Conservation (phyloP, 2,329 filamentous ascomycete genomes). For the Westerdykella aurantiaca region DNA sequence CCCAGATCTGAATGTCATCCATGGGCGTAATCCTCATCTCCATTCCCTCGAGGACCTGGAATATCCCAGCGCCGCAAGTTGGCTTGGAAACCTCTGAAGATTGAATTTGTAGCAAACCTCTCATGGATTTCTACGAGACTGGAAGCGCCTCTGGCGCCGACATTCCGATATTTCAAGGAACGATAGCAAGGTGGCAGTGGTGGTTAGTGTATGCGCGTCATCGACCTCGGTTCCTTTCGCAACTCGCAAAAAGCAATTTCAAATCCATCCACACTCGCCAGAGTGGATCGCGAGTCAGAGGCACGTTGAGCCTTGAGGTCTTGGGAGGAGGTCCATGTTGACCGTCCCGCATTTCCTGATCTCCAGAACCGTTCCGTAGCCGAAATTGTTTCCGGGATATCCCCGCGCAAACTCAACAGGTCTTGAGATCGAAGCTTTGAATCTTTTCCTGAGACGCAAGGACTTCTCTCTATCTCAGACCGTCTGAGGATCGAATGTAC, state of each 20-base stretch:
- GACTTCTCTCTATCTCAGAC: conserved; percentile 6
- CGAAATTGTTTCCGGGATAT: conserved; percentile 12
- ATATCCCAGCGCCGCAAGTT: too few relatives aligned
- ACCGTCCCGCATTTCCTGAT: conserved; percentile 12
- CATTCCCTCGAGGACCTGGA: too few relatives aligned
- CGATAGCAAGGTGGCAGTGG: background rate
- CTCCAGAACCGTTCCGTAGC: conserved; percentile 17
- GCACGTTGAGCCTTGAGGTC: too few relatives aligned
- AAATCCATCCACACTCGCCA: background rate
- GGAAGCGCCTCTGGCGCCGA: background rate
- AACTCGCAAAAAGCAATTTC: background rate
- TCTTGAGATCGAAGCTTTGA: conserved; percentile 5
- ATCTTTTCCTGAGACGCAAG: conserved; percentile 4
- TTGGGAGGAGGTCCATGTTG: too few relatives aligned
- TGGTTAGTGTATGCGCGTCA: background rate
- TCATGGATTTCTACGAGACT: too few relatives aligned
- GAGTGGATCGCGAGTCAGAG: background rate
- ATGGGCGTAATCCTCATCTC: too few relatives aligned
- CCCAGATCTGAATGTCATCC: too few relatives aligned
- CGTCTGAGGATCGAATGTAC: background rate
- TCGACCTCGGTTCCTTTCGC: background rate
- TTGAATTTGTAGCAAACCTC: too few relatives aligned
- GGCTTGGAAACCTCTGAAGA: too few relatives aligned
- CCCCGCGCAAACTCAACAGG: conserved; percentile 5
- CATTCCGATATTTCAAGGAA: background rate